phyloP scores from a whole-genome alignment of 305 asterid species.

The Stenogyne calaminthoides region DNA sequence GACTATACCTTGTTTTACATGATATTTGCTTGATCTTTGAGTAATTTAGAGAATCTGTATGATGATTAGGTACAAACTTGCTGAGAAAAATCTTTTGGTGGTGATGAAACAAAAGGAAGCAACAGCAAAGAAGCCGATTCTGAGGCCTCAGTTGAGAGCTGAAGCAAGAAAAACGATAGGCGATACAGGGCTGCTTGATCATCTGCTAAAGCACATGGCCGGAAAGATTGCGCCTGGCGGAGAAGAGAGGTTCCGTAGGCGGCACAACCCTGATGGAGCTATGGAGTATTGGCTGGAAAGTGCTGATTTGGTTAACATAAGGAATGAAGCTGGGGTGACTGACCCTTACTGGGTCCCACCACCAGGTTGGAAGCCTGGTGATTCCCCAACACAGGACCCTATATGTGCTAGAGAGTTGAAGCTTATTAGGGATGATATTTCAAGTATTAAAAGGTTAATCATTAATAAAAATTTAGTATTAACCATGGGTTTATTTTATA shows the following conservation, averaged over 20 bases:
- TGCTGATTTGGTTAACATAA: slow-evolving; percentile 72
- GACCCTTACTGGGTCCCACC: slow-evolving; percentile 98
- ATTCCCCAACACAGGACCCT: slow-evolving; percentile 89
- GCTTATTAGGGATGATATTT: slow-evolving; percentile 57
- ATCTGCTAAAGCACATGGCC: slow-evolving; percentile 93
- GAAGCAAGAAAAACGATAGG: slow-evolving; percentile 95
- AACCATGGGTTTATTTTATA: background rate
- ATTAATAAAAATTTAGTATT: too few species aligned
- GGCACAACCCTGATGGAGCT: slow-evolving; percentile 95
- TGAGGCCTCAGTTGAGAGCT: slow-evolving; percentile 79
- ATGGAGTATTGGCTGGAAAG: slow-evolving; percentile 98
- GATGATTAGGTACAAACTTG: slow-evolving; percentile 68
- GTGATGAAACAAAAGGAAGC: slow-evolving; percentile 85
- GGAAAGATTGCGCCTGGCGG: slow-evolving; percentile 90
- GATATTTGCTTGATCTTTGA: background rate
- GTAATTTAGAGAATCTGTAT: slow-evolving; percentile 18
- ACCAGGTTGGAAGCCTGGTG: slow-evolving; percentile 92
- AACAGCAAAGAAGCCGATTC: slow-evolving; percentile 59
- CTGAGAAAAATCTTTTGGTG: slow-evolving; percentile 68
- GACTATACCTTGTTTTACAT: too few species aligned
- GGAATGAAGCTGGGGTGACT: slow-evolving; percentile 78
- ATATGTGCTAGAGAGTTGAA: slow-evolving; percentile 68
- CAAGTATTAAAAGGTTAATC: slow-evolving; percentile 61
- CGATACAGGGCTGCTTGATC: slow-evolving; percentile 88
- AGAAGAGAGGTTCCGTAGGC: slow-evolving; percentile 65